These are phyloP conservation scores for Polymyxa betae DNA, from an alignment of 208 protist species.

Conservation along the genomic window DNA sequence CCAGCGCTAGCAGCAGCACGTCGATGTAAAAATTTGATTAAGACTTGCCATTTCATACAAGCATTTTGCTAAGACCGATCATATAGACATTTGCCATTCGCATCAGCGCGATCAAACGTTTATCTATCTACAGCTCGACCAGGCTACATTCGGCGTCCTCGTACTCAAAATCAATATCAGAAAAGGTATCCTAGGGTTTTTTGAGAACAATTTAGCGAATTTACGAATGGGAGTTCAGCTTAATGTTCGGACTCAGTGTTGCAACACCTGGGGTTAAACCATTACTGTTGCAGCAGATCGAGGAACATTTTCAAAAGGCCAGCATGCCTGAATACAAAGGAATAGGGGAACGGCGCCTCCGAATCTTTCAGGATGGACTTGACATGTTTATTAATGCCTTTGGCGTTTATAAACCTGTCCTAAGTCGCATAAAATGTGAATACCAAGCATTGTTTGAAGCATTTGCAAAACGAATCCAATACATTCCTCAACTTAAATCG, in stretches of 20 bases:
- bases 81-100: slow-evolving; percentile 35
- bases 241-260: neutral
- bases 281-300: slow-evolving; percentile 5
- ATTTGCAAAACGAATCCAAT: neutral
- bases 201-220: neutral
- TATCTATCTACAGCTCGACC: slow-evolving; percentile 32
- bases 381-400: slow-evolving; percentile 19
- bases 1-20: neutral
- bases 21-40: neutral
- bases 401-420: slow-evolving; percentile 2
- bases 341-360: neutral
- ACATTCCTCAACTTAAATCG: neutral
- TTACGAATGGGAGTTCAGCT: neutral
- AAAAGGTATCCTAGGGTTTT: neutral
- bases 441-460: neutral
- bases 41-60: neutral
- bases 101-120: neutral
- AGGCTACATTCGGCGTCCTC: slow-evolving; percentile 5
- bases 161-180: neutral
- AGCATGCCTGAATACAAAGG: neutral
- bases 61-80: neutral
- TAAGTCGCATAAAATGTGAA: neutral
- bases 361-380: neutral
- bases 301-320: neutral
- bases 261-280: neutral